Base-by-base conservation (phyloP, 179 eudicot species). In the Beta lomatogona region DNA sequence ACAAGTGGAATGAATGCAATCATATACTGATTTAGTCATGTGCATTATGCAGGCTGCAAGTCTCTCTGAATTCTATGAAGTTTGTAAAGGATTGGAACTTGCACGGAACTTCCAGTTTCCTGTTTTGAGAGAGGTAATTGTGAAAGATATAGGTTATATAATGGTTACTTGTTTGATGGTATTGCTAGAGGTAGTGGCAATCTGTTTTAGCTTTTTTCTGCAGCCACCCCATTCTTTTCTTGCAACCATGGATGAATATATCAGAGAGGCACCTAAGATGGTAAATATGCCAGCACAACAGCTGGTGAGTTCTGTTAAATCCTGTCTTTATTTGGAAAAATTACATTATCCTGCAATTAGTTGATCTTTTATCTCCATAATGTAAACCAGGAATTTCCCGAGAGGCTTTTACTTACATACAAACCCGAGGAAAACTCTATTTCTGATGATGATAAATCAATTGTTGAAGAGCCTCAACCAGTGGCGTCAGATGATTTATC, bases 71-170 rank as follows among this genome's bases (percentile, higher is more conserved):
- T 94, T 94, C 75, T 94, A 94, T 83, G 97, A 92, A 82, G 89
- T 87, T 79, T 93, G 98, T 88, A 93, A 91, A 89, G 97, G 96
- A 63, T 87, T 93, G 84, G 97, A 92, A 79, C 93, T 94, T 71
- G 97, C 98, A 77, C 88, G 97, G 76, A 94, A 94, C 86, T 94
- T 94, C 83, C 98, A 93, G 85, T 94, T 94, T 87, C 98, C 98
- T 78, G 87, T 86, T 76, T 84, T 94, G 84, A 86, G 89, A 89
- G 98, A 94, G 90, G 98, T 93, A 89, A 88, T 15, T 21, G 70
- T 9, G n/a, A 58, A 14, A 4, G 52, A 7, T 21, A 36, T 10
- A 19, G 15, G 25, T 50, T n/a, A 44, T 54, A 22, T 10, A 28
- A 15, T 59, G 50, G 14, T 36, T 59, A 16, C 72, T 25, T 63